These are phyloP conservation scores for Phalaenopsis hybrid DNA, from an alignment of 116 monocot genomes.

Conservation along the genomic window DNA sequence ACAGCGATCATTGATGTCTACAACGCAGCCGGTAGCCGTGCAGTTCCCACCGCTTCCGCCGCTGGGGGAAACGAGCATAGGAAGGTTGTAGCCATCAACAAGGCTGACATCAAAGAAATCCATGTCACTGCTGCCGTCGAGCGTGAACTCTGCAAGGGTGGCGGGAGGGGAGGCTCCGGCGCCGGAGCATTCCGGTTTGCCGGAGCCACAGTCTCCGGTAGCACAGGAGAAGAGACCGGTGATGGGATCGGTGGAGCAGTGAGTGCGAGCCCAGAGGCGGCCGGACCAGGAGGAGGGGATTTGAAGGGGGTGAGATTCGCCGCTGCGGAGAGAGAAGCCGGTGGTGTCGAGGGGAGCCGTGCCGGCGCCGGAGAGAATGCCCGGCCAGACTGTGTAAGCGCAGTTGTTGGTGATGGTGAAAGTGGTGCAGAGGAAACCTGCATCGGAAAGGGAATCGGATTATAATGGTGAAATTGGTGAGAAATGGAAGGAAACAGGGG, in stretches of 20 bases:
- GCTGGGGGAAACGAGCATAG: constrained; percentile 37
- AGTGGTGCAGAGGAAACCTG: constrained; percentile 18
- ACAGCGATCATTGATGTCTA: constrained; percentile 48
- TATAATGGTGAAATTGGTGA: background rate
- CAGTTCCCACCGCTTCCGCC: constrained; percentile 27
- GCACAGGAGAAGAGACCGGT: constrained; percentile 39
- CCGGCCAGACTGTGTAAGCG: constrained; percentile 55
- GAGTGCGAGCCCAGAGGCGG: constrained; percentile 62
- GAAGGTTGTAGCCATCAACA: constrained; percentile 47
- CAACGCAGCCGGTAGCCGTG: constrained; percentile 43
- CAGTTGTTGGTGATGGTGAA: constrained; percentile 66
- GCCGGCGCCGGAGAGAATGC: constrained; percentile 30
- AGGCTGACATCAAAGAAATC: constrained; percentile 64
- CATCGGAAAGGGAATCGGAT: background rate
- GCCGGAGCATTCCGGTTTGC: constrained; percentile 6
- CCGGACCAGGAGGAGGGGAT: constrained; percentile 53
- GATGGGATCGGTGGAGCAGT: constrained; percentile 40
- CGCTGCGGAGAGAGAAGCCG: constrained; percentile 37
- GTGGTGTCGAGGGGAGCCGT: constrained; percentile 33
- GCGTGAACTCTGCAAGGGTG: constrained; percentile 85
- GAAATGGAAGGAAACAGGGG: background rate
- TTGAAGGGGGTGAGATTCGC: constrained; percentile 22
- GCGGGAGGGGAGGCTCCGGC: constrained; percentile 39
- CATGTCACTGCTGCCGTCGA: constrained; percentile 43
- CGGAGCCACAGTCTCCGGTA: constrained; percentile 33